Conservation (phyloP, 352 stramenopile genomes). For the Globisporangium megalacanthum region DNA sequence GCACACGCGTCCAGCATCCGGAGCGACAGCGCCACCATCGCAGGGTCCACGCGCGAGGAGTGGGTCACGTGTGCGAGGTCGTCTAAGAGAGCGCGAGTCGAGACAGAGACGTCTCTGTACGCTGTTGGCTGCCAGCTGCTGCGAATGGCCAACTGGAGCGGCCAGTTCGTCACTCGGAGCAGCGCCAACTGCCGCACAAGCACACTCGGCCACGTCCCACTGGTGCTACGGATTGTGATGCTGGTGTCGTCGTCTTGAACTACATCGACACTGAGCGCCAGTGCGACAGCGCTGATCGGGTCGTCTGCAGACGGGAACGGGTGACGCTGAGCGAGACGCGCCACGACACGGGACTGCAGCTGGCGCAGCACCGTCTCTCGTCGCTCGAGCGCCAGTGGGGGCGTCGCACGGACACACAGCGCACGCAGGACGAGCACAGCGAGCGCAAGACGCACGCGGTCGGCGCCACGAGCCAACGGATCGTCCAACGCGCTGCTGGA, state of each 20-base stretch:
- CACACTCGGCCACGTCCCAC: neutral
- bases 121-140: neutral
- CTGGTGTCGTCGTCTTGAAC: too few species aligned
- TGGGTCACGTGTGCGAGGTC: neutral
- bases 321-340: too few species aligned
- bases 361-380: too few species aligned
- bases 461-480: constrained; percentile 6
- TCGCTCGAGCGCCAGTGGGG: too few species aligned
- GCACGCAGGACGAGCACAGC: too few species aligned
- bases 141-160: constrained; percentile 16
- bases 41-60: neutral
- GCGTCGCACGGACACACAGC: too few species aligned
- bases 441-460: too few species aligned
- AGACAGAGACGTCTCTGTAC: neutral
- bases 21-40: constrained; percentile 6
- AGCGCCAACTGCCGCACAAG: constrained; percentile 33
- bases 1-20: constrained; percentile 17
- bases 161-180: constrained; percentile 21
- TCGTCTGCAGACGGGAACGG: too few species aligned
- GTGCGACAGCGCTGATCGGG: too few species aligned
- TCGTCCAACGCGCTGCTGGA: constrained; percentile 26
- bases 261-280: too few species aligned
- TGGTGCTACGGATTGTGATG: too few species aligned
- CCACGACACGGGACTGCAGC: too few species aligned
- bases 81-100: neutral